Evolutionary conservation across 1,284 basidiomycete species (phyloP), one percentile per base, ranked within the genome.

Genomic region (Cystobasidium sp.): DNA sequence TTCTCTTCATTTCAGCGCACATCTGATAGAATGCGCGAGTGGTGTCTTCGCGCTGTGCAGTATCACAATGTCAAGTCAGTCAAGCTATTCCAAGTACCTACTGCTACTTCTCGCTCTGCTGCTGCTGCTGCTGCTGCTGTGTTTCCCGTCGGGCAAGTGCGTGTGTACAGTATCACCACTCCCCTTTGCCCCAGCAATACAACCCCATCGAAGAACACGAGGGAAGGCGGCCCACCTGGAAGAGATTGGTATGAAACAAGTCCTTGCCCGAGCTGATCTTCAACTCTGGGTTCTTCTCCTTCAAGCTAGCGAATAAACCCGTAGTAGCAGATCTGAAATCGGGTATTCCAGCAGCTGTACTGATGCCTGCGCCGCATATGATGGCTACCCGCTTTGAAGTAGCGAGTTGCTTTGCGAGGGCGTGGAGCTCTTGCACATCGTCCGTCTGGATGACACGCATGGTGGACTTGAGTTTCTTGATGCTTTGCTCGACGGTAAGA

Each of bases 201-300:
- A 31, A 31, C 31, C 1, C 31, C 31, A 31, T 31, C 31, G 31
- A 31, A 31, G 31, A 31, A 5, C 31, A 5, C 31, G 31, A 31
- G 31, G 31, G 31, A 31, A 31, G 1, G 31, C 31, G 31, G 85
- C 91, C 84, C 83, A 94, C 93, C 76, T 88, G 89, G 82, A 97
- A 92, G 14, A 94, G 90, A 39, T 90, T 90, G 39, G 93, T 91
- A 84, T 96, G 92, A 80, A 97, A 97, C 7, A 97, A 84, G 80
- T 97, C 94, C 82, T 91, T 94, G 18, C 93, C 92, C 3, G 90
- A 90, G 53, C 86, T 85, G 80, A 92, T 84, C 24, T 85, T 84
- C 75, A 90, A 89, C 75, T 87, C 87, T 0, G 91, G 90, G 81
- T 93, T 89, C 78, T 91, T 90, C 80, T 88, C 87, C 82, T 91